Evolutionary conservation across 257 asterid species (phyloP).

Genomic region (Gynochthodes officinalis): DNA sequence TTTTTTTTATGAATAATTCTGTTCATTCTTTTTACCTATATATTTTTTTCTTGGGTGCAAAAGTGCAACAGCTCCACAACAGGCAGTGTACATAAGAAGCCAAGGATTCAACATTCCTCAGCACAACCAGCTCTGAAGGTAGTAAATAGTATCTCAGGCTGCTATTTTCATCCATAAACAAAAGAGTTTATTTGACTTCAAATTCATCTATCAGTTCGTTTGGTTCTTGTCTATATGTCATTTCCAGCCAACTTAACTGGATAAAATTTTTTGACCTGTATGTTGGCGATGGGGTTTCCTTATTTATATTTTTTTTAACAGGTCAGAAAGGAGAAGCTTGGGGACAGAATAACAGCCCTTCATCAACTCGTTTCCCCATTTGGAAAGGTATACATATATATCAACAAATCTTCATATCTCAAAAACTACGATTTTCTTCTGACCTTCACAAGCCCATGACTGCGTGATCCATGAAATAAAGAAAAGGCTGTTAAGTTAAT

Average conservation of each 20-base stretch:
- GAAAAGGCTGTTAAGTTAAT: slow-evolving; percentile 16
- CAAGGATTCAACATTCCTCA: slow-evolving; percentile 82
- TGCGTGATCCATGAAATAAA: slow-evolving; percentile 4
- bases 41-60: not conserved
- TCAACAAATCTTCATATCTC: not conserved
- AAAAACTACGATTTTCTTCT: not conserved
- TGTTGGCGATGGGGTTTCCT: not conserved
- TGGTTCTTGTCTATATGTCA: not conserved
- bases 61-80: slow-evolving; percentile 65
- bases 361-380: slow-evolving; percentile 98
- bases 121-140: slow-evolving; percentile 86
- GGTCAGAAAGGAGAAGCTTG: slow-evolving; percentile 93
- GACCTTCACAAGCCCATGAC: not conserved
- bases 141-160: too few species aligned
- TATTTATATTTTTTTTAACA: slow-evolving; percentile 24
- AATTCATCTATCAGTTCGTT: too few species aligned
- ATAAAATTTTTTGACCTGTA: not conserved
- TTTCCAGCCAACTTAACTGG: not conserved
- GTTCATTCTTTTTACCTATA: not conserved
- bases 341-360: slow-evolving; percentile 91
- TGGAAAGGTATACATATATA: slow-evolving; percentile 68
- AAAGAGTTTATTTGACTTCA: not conserved
- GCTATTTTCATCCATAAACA: too few species aligned
- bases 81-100: slow-evolving; percentile 81
- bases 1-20: slow-evolving; percentile 10